phyloP scores from a whole-genome alignment of 371 early-diverging fungal genomes.

The Rhizopus stolonifer region DNA sequence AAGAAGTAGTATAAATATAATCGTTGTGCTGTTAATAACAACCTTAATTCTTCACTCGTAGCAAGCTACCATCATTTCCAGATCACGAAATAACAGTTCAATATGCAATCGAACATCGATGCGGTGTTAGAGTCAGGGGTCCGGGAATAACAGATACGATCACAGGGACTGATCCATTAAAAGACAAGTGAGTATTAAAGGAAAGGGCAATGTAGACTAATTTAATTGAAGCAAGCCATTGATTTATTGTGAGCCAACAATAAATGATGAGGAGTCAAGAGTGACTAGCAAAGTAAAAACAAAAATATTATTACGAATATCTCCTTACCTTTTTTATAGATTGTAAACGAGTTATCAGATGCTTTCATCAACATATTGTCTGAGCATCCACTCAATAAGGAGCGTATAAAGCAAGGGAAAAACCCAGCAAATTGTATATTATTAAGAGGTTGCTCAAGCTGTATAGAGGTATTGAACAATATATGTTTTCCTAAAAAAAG shows the following conservation, averaged over 20 bases:
- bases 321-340: conserved; percentile 9
- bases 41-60: conserved; percentile 3
- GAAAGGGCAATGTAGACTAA: neutral
- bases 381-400: conserved; percentile 45
- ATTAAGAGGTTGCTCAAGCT: conserved; percentile 47
- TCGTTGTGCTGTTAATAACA: neutral
- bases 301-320: neutral
- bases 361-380: conserved; percentile 28
- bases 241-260: conserved; percentile 39
- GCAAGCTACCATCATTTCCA: conserved; percentile 49
- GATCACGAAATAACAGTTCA: conserved; percentile 36
- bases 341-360: conserved; percentile 48
- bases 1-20: neutral
- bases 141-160: conserved; percentile 44
- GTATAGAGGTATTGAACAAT: conserved; percentile 28
- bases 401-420: conserved; percentile 30
- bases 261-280: conserved; percentile 30
- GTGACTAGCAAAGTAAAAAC: conserved; percentile 44
- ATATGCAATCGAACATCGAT: conserved; percentile 50
- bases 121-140: conserved; percentile 51
- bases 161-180: conserved; percentile 57
- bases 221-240: conserved; percentile 29
- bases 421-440: conserved; percentile 51
- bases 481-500: neutral
- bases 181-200: conserved; percentile 38